Base-by-base conservation (phyloP, 176 grass and related monocot species). In the Miscanthus lutarioriparius region DNA sequence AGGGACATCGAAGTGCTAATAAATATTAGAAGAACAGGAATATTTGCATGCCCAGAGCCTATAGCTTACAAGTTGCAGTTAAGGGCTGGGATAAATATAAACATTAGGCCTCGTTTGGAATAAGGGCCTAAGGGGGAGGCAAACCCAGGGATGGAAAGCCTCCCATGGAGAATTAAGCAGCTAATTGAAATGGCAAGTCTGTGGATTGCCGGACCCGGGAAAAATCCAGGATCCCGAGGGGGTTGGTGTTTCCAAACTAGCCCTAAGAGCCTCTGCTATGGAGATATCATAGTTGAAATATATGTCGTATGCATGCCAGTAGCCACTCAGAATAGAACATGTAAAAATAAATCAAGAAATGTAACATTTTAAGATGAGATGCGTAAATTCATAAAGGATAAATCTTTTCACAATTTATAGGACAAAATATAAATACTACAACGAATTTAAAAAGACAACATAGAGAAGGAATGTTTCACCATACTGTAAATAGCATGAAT, bases 401-500 rank as follows among this genome's bases (percentile, higher is more conserved):
- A 66, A 82, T 75, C 59, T 54, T 61, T 69, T 76, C 13, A 36
- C 10, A 47, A 47, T 51, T 80, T 76, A 74, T 47, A 66, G 32
- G 80, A 78, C 39, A 72, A 72, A 35, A 69, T n/a, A 43, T 74
- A 80, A 74, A 47, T 56, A 51, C 5, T n/a, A 76, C 40, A 65
- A 74, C 32, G 45, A 63, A 70, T 63, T 48, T 70, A 82, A 28
- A 82, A 80, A 84, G n/a, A 73, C 25, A 86, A 67, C 82, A 72
- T 10, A 78, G 78, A 88, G 91, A 89, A 89, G 80, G 82, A 84
- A 90, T 78, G 84, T 93, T 95, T 90, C 92, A 93, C 80, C 92
- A 84, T 95, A 98, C 96, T 93, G 73, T 98, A 98, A 87, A 90
- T 87, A 85, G 92, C 96, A 93, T 95, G 91, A 91, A 98, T 91